Conservation (phyloP, 768 basidiomycete species). For the Leccinum sublutescens region DNA sequence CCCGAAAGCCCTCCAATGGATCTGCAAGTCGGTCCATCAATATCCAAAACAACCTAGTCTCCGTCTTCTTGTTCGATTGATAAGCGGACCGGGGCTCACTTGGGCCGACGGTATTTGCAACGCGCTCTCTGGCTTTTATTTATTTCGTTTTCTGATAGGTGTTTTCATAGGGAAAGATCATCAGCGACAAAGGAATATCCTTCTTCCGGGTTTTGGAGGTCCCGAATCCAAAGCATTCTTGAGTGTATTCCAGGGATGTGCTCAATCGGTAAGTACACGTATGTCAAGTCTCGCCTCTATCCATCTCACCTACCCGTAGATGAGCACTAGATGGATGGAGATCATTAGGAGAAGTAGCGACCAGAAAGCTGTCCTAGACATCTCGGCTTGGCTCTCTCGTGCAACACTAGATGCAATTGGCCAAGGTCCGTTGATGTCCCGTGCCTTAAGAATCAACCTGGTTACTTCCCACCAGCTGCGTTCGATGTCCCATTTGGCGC, state of each 20-base stretch:
- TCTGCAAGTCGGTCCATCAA: slow-evolving; percentile 43
- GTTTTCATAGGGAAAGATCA: slow-evolving; percentile 39
- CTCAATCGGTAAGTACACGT: slow-evolving; percentile 18
- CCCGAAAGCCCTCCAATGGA: slow-evolving; percentile 42
- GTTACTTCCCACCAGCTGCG: slow-evolving; percentile 30
- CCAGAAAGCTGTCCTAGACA: background rate
- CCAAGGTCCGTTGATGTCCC: slow-evolving; percentile 33
- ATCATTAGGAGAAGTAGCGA: no score
- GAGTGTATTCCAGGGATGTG: slow-evolving; percentile 43
- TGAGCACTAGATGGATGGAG: background rate
- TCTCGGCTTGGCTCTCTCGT: background rate
- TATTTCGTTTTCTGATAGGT: background rate
- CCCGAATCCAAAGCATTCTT: slow-evolving; percentile 51
- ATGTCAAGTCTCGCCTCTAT: background rate
- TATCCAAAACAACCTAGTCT: slow-evolving; percentile 38
- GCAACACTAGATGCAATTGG: slow-evolving; percentile 38
- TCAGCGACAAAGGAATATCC: slow-evolving; percentile 51
- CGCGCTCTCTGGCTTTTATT: slow-evolving; percentile 7
- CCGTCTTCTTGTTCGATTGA: slow-evolving; percentile 13
- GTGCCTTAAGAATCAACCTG: background rate
- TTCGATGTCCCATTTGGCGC: slow-evolving; percentile 48
- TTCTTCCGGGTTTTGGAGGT: slow-evolving; percentile 54
- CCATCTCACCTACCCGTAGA: background rate
- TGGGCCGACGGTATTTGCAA: slow-evolving; percentile 41
- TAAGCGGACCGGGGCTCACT: slow-evolving; percentile 35